Base-by-base conservation (phyloP, 1,139 yeast species). In the Kurtzmaniella quercitrusa region DNA sequence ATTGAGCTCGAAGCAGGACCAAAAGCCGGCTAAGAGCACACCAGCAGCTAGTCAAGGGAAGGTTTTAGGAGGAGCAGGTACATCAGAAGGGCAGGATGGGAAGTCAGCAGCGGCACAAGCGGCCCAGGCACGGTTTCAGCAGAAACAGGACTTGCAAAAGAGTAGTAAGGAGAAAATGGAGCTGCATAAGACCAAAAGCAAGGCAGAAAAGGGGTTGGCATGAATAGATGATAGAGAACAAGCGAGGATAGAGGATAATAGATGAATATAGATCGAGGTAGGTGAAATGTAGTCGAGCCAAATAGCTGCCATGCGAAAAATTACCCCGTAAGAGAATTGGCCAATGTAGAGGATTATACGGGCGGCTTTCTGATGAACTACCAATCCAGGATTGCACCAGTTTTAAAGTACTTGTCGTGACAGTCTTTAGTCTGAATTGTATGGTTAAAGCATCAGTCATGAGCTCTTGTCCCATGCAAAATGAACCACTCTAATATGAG, bases 81-180 rank as follows among this genome's bases (percentile, higher is more conserved):
- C 27, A 7, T 29, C 14, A 3, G 42, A 39, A 33, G 31, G 6
- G 10, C 12, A 27, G 4, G 31, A 27, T 27, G 31, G 31, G n/a
- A 56, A 51, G 45, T 60, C 55, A 18, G 72, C 73, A 1, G 72
- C 62, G 3, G 74, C 73, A 6, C 51, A 51, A 34, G 73, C 73
- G 3, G 75, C 75, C 1, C 68, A 68, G 44, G 55, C 53, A 39
- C 51, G 75, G 37, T 63, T 51, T 48, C 50, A 56, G 36, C 57
- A 56, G 41, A 65, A 59, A 16, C 65, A 66, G 42, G 57, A 57
- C 24, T 51, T 60, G 40, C 38, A 48, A 15, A 55, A 54, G 41
- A 53, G 52, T 12, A 65, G 73, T 46, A 54, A 57, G 44, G 59
- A 53, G 16, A 64, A 59, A 50, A 52, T 70, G 41, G 57, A 61